Evolutionary conservation across 2,329 filamentous ascomycete genomes (phyloP).

Genomic region (Xylaria sp.): DNA sequence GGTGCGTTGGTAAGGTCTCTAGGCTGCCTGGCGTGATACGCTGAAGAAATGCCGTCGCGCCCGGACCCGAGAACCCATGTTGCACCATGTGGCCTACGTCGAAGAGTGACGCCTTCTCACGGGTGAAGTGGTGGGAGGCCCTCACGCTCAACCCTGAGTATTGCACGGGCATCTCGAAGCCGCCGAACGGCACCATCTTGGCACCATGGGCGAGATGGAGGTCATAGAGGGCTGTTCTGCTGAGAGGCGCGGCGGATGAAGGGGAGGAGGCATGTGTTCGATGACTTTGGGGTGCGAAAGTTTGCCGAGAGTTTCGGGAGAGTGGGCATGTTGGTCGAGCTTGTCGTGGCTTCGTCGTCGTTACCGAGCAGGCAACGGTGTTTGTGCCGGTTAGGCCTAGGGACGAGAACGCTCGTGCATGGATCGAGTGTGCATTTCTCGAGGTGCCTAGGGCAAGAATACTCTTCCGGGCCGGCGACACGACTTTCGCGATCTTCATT

Average conservation of each 20-base stretch:
- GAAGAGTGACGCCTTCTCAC: conserved; percentile 86
- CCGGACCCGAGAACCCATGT: conserved; percentile 81
- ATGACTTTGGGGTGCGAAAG: conserved; percentile 9
- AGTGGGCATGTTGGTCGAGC: background rate
- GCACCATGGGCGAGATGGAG: conserved; percentile 78
- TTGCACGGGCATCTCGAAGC: conserved; percentile 90
- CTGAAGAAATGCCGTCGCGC: conserved; percentile 81
- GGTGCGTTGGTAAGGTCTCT: conserved; percentile 65
- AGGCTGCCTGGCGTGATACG: conserved; percentile 80
- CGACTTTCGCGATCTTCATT: conserved; percentile 34
- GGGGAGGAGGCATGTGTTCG: conserved; percentile 35
- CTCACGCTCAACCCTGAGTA: conserved; percentile 78
- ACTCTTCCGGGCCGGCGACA: conserved; percentile 31
- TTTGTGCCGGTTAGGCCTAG: background rate
- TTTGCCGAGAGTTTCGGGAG: conserved; percentile 3
- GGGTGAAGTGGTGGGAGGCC: conserved; percentile 89
- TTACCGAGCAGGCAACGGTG: background rate
- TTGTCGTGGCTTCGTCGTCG: conserved; percentile 9
- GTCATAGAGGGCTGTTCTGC: conserved; percentile 77
- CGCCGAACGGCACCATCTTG: conserved; percentile 97
- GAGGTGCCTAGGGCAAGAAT: conserved; percentile 26
- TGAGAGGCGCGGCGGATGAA: conserved; percentile 42
- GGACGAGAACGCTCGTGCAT: conserved; percentile 23
- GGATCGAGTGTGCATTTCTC: conserved; percentile 1
- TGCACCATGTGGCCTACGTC: conserved; percentile 98